These are phyloP conservation scores for Phytophthora cactorum DNA, from an alignment of 352 stramenopile species.

Conservation along the genomic window DNA sequence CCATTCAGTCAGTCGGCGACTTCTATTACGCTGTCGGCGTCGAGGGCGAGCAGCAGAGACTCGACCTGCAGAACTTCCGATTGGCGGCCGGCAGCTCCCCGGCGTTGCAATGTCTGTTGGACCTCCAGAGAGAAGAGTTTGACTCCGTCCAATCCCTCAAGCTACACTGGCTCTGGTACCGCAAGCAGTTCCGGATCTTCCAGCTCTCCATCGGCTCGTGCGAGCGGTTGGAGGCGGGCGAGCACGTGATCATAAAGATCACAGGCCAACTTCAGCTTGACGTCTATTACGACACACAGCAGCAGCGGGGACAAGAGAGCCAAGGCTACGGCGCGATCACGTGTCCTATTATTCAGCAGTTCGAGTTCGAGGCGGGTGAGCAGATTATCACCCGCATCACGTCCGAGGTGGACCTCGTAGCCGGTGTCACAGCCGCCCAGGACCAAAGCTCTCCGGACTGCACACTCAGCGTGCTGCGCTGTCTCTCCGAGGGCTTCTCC, in stretches of 20 bases:
- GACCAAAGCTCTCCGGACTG: constrained; percentile 26
- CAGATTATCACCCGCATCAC: constrained; percentile 46
- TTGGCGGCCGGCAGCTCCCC: constrained; percentile 28
- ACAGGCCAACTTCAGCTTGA: constrained; percentile 32
- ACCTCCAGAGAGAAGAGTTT: constrained; percentile 50
- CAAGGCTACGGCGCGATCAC: constrained; percentile 22
- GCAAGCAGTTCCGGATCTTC: constrained; percentile 52
- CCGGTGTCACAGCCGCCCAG: constrained; percentile 26
- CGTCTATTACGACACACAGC: constrained; percentile 14
- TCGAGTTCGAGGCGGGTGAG: constrained; percentile 44
- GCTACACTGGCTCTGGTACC: constrained; percentile 53
- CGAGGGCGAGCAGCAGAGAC: constrained; percentile 11
- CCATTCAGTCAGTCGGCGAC: constrained; percentile 33
- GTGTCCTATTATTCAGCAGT: constrained; percentile 53
- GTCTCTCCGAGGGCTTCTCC: constrained; percentile 25
- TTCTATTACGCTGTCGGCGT: constrained; percentile 42
- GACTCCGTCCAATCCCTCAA: constrained; percentile 44
- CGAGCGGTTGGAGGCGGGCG: constrained; percentile 34
- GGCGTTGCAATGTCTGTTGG: constrained; percentile 37
- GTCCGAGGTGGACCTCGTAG: constrained; percentile 55
- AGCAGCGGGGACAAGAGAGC: constrained; percentile 15
- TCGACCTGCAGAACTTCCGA: constrained; percentile 2
- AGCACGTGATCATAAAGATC: constrained; percentile 47
- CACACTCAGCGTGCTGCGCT: constrained; percentile 33
- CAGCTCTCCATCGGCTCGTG: constrained; percentile 41